Percentiles rank a stretch among this genome's conserved stretches.
Conservation (phyloP, 139 green algal genomes). For the Coelastrella sp. region DNA sequence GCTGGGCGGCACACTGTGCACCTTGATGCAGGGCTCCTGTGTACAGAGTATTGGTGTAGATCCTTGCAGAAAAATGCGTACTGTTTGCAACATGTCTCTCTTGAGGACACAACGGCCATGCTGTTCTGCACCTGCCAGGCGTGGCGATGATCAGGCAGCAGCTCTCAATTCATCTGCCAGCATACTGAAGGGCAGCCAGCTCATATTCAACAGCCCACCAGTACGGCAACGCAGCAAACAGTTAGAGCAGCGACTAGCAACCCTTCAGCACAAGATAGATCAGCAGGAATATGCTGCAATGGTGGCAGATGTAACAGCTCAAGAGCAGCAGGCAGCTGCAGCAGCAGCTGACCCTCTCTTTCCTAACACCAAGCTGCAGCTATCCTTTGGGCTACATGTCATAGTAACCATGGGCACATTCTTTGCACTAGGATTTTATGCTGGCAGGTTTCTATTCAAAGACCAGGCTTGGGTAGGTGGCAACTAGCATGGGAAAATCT, state of each 20-base stretch:
- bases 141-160: not conserved
- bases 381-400: conserved; percentile 83
- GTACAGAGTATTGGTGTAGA: too few species aligned
- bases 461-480: conserved; percentile 57
- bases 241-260: conserved; percentile 65
- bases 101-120: too few species aligned
- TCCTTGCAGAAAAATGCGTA: too few species aligned
- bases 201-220: conserved; percentile 56
- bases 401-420: conserved; percentile 85
- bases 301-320: conserved; percentile 57
- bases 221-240: conserved; percentile 53
- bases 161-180: not conserved
- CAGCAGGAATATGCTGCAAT: conserved; percentile 65
- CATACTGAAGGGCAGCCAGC: conserved; percentile 51
- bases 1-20: too few species aligned
- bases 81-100: too few species aligned
- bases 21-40: too few species aligned
- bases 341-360: conserved; percentile 53
- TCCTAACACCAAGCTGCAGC: conserved; percentile 72
- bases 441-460: conserved; percentile 32
- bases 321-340: conserved; percentile 60
- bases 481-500: not conserved
- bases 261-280: conserved; percentile 63
- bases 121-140: too few species aligned
- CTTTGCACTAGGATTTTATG: conserved; percentile 76